Conservation (phyloP, 805 yeast genomes). For the Yarrowia sp. region DNA sequence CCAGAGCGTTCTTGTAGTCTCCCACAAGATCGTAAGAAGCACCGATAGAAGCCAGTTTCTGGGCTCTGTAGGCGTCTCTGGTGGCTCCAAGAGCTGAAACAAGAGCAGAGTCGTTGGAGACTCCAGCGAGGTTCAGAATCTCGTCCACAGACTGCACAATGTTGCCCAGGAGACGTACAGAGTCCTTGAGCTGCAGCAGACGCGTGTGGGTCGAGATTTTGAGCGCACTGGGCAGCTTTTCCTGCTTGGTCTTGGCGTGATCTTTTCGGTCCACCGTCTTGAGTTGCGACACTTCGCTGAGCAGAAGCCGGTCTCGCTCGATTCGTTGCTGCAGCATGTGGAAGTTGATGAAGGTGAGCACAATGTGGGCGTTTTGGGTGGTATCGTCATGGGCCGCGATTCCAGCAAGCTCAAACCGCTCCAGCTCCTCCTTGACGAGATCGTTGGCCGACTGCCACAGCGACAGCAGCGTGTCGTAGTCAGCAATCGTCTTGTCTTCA, state of each 20-base stretch:
- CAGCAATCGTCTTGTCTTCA: constrained; percentile 40
- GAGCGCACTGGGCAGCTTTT: constrained; percentile 11
- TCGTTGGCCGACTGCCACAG: constrained; percentile 71
- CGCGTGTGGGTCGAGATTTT: constrained; percentile 27
- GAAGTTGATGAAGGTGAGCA: constrained; percentile 72
- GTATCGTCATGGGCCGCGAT: constrained; percentile 44
- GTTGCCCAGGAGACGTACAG: constrained; percentile 48
- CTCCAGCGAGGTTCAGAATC: constrained; percentile 84
- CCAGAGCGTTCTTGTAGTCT: constrained; percentile 37
- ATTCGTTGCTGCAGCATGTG: constrained; percentile 61
- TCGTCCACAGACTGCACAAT: constrained; percentile 54
- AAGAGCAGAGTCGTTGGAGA: constrained; percentile 75
- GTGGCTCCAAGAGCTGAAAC: constrained; percentile 51
- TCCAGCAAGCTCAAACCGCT: constrained; percentile 41
- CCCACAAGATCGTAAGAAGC: constrained; percentile 36
- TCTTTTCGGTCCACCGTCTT: constrained; percentile 24
- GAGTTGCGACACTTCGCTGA: constrained; percentile 26
- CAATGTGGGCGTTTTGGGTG: constrained; percentile 67
- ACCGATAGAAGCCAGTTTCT: constrained; percentile 47
- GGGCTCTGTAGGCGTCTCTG: constrained; percentile 46
- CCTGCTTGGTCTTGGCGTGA: constrained; percentile 22
- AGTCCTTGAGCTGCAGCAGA: constrained; percentile 37
- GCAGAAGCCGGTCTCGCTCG: constrained; percentile 63
- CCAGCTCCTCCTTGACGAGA: constrained; percentile 54
- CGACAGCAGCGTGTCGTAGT: constrained; percentile 55